These are phyloP conservation scores for Ophiocordyceps camponoti-leonardi DNA, from an alignment of 2,329 filamentous ascomycete genomes.

Conservation along the genomic window DNA sequence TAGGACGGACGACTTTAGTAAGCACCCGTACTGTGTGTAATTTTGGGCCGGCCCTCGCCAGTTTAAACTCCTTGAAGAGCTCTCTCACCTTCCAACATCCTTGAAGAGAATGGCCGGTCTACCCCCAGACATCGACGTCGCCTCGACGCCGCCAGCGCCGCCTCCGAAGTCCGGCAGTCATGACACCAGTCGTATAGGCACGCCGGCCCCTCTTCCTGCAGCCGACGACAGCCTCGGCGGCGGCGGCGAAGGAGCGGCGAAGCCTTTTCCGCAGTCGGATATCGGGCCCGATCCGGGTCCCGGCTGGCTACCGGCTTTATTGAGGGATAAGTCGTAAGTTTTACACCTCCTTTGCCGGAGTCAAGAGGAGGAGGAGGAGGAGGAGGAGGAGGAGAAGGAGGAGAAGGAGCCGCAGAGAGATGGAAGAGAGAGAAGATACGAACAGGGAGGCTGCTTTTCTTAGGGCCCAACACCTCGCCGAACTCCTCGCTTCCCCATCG, in stretches of 20 bases:
- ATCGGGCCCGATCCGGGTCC: constrained; percentile 41
- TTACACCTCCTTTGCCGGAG: background rate
- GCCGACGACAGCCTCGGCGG: constrained; percentile 5
- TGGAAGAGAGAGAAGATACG: background rate
- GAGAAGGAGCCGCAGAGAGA: background rate
- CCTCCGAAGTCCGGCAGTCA: constrained; percentile 57
- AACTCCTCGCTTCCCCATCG: constrained; percentile 43
- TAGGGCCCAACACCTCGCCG: constrained; percentile 64
- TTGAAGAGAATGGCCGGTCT: constrained; percentile 4
- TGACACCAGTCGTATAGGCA: constrained; percentile 49
- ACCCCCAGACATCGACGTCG: constrained; percentile 10
- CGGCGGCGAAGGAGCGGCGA: constrained; percentile 7
- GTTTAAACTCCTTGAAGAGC: background rate
- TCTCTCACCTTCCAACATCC: background rate
- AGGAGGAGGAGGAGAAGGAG: background rate
- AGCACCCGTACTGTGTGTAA: too few relatives aligned
- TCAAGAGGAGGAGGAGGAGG: background rate
- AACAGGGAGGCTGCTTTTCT: constrained; percentile 2
- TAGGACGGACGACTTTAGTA: too few relatives aligned
- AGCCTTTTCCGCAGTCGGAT: constrained; percentile 6
- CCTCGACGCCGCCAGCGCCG: constrained; percentile 40
- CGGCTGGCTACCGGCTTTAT: constrained; percentile 59
- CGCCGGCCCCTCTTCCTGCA: constrained; percentile 26
- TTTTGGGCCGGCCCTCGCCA: too few relatives aligned
- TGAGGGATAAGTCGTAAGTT: constrained; percentile 72